These are phyloP conservation scores for Globisporangium orthogonon DNA, from an alignment of 352 stramenopile genomes.

Conservation along the genomic window DNA sequence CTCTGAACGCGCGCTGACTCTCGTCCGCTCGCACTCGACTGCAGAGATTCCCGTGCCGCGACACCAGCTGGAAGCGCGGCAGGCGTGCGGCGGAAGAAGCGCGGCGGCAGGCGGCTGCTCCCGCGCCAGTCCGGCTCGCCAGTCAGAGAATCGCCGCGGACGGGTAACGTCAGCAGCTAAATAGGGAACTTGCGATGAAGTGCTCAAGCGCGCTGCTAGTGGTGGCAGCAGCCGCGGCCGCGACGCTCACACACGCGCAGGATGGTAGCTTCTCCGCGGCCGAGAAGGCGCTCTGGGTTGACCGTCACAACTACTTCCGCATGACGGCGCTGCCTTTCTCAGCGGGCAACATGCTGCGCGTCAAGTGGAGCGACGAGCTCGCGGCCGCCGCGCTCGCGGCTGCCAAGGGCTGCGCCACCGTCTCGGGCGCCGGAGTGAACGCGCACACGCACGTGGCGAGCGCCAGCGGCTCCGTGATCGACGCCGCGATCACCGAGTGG, in stretches of 20 bases:
- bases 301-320: constrained; percentile 77
- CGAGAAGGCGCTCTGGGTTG: constrained; percentile 60
- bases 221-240: not conserved
- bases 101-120: too few species aligned
- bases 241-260: constrained; percentile 8
- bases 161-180: not conserved
- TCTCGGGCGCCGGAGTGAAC: constrained; percentile 35
- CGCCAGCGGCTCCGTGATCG: constrained; percentile 24
- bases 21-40: not conserved
- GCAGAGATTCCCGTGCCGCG: not conserved
- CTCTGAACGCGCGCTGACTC: not conserved
- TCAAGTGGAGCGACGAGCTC: constrained; percentile 52
- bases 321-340: constrained; percentile 61
- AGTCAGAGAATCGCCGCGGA: not conserved
- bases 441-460: constrained; percentile 27
- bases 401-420: constrained; percentile 30
- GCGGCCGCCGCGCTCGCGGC: constrained; percentile 29
- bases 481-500: constrained; percentile 54
- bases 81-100: not conserved
- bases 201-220: constrained; percentile 5
- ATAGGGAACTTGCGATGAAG: constrained; percentile 7
- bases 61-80: not conserved
- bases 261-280: constrained; percentile 17
- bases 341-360: constrained; percentile 53
- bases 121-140: not conserved